Base-by-base conservation (phyloP, 2,329 filamentous ascomycete species). In the Fusarium fujikuroi region DNA sequence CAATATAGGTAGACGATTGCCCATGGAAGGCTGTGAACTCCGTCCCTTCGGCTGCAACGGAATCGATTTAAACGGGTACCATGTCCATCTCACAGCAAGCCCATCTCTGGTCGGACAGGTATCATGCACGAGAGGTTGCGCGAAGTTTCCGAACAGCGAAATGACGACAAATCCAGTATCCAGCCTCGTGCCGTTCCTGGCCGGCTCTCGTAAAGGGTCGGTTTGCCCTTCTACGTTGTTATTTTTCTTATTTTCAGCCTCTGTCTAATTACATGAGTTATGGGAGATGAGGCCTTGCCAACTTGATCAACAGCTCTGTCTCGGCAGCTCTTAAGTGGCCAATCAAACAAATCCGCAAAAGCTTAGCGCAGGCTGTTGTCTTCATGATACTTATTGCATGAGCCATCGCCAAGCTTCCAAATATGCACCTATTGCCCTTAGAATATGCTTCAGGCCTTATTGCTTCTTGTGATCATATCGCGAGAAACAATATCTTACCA, bases 91-190 rank as follows among this genome's bases (percentile, higher is more conserved):
- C 56, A 56, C 39, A 44, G 37, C 34, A 37, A 32, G 36, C 28
- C 59, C 43, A n/a, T 65, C 54, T 30, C 66, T 56, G 63, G 52
- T 50, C 44, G 46, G 40, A 59, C 49, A 32, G 37, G 34, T 53
- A 60, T 64, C 40, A 65, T 54, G 70, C 66, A 62, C 46, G 28
- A 73, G 70, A 71, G 70, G 63, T 71, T 74, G 63, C 59, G 39
- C 53, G 56, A 72, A 40, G 39, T 44, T 46, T 39, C 53, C 50
- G 57, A 30, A 47, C 25, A 14, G 44, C 44, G 25, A 54, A 43
- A 74, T 68, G 58, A 73, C 58, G 46, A 36, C 37, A 42, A 36
- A 52, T 52, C 18, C n/a, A 52, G 47, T 52, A 36, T 52, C 47
- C 30, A 36, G 47, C 47, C 47, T 52, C 47, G 30, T 68, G 28